Evolutionary conservation across 2,329 filamentous ascomycete species (phyloP).

Genomic region (Aspergillus fumigatus): DNA sequence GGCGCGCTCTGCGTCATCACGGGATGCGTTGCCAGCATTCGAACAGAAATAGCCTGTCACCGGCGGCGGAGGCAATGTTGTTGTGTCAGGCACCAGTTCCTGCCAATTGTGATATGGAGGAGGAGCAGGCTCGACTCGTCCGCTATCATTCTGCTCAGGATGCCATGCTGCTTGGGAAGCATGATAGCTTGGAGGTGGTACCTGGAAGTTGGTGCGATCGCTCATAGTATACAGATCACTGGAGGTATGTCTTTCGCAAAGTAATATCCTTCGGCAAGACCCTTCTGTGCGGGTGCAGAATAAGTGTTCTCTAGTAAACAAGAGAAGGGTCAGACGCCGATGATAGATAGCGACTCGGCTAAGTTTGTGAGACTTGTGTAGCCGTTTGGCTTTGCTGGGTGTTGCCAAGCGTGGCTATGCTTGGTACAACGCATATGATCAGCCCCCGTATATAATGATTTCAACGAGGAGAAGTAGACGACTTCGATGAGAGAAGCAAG

Average conservation of each 20-base stretch:
- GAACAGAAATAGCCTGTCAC: conserved; percentile 50
- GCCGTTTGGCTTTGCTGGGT: background rate
- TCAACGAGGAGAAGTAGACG: background rate
- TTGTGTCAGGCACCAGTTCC: conserved; percentile 53
- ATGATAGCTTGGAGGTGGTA: conserved; percentile 20
- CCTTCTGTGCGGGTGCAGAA: background rate
- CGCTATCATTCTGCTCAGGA: background rate
- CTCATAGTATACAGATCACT: background rate
- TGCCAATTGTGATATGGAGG: conserved; percentile 62
- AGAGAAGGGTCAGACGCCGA: background rate
- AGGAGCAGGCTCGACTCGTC: conserved; percentile 29
- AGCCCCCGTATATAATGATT: background rate
- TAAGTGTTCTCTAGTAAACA: background rate
- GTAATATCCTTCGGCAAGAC: background rate
- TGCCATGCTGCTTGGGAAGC: conserved; percentile 7
- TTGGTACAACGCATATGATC: background rate
- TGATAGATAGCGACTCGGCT: background rate
- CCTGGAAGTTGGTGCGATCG: background rate
- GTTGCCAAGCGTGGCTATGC: conserved; percentile 21
- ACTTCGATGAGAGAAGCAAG: background rate
- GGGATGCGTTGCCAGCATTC: conserved; percentile 54
- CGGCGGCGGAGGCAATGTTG: conserved; percentile 57
- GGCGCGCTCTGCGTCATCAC: conserved; percentile 52
- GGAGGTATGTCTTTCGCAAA: background rate
- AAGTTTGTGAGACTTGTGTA: background rate